A percentile compares a stretch with the other conserved stretches of the same genome.
Evolutionary conservation across 2,329 filamentous ascomycete species (phyloP).

Genomic region (Talaromyces sp.): DNA sequence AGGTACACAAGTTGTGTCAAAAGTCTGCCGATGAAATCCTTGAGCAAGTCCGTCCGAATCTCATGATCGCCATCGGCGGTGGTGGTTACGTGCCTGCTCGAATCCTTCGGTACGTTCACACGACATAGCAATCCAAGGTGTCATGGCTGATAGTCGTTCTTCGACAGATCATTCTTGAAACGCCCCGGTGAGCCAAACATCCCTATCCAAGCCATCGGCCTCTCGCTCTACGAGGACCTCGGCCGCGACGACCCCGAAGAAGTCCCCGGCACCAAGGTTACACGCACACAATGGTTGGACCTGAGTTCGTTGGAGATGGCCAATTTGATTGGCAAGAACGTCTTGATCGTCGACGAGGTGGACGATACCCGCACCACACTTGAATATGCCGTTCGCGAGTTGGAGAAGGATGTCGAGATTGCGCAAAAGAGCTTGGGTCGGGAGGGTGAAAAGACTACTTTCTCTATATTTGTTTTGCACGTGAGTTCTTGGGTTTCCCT

Average conservation of each 20-base stretch:
- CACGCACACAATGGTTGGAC: slow-evolving; percentile 97
- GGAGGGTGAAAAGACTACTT: slow-evolving; percentile 71
- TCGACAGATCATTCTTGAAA: slow-evolving; percentile 79
- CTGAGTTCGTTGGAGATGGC: slow-evolving; percentile 80
- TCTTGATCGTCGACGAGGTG: slow-evolving; percentile 92
- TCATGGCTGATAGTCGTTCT: background rate
- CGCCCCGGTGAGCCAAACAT: slow-evolving; percentile 84
- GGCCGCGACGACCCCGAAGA: slow-evolving; percentile 64
- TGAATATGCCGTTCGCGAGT: slow-evolving; percentile 87
- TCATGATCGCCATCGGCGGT: slow-evolving; percentile 98
- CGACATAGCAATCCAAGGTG: background rate
- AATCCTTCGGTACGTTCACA: slow-evolving; percentile 67
- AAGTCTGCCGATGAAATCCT: slow-evolving; percentile 77
- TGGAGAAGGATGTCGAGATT: slow-evolving; percentile 88
- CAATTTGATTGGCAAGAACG: slow-evolving; percentile 84
- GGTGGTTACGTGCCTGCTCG: slow-evolving; percentile 96
- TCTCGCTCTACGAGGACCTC: slow-evolving; percentile 92
- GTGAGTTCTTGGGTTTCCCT: slow-evolving; percentile 48
- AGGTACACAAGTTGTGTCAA: slow-evolving; percentile 98
- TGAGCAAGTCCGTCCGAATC: slow-evolving; percentile 80
- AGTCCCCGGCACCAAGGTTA: slow-evolving; percentile 85
- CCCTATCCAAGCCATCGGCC: slow-evolving; percentile 96
- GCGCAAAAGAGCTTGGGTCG: slow-evolving; percentile 71
- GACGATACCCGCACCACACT: slow-evolving; percentile 93
- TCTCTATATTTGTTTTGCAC: slow-evolving; percentile 93